Conservation (phyloP, 495 filamentous ascomycete species). For the Aspergillus mulundensis region DNA sequence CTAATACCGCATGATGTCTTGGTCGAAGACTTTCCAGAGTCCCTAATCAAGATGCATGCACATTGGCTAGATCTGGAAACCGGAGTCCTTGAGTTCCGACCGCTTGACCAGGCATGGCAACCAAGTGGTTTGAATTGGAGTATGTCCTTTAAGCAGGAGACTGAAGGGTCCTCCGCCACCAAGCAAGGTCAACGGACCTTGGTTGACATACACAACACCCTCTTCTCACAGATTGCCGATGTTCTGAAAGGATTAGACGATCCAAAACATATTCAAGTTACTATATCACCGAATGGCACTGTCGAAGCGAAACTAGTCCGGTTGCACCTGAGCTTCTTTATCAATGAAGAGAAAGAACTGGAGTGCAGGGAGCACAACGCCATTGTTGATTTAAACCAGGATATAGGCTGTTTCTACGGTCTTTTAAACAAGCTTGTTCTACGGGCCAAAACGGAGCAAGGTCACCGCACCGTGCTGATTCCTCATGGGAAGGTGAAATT, state of each 20-base stretch:
- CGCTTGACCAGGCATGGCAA: slow-evolving; percentile 35
- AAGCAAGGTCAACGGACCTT: slow-evolving; percentile 11
- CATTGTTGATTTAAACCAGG: slow-evolving; percentile 50
- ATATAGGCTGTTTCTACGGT: slow-evolving; percentile 47
- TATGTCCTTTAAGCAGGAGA: slow-evolving; percentile 5
- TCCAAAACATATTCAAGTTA: slow-evolving; percentile 27
- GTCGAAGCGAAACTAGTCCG: slow-evolving; percentile 41
- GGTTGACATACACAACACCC: slow-evolving; percentile 30
- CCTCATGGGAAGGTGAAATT: slow-evolving; percentile 38
- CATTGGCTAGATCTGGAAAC: slow-evolving; percentile 44
- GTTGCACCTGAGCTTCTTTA: not conserved
- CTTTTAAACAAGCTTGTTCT: slow-evolving; percentile 52
- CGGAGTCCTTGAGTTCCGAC: slow-evolving; percentile 44
- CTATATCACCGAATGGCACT: slow-evolving; percentile 20
- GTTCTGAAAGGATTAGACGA: slow-evolving; percentile 26
- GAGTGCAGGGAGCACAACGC: slow-evolving; percentile 47
- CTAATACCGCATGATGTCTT: slow-evolving; percentile 41
- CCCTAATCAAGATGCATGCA: slow-evolving; percentile 40
- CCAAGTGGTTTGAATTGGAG: slow-evolving; percentile 24
- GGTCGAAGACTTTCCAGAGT: slow-evolving; percentile 37
- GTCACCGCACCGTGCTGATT: slow-evolving; percentile 43
- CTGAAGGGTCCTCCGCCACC: not conserved
- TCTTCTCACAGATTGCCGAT: slow-evolving; percentile 23
- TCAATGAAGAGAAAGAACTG: slow-evolving; percentile 25
- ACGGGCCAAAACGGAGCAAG: slow-evolving; percentile 9